These are phyloP conservation scores for Lasiosphaeria ovina DNA, from an alignment of 495 filamentous ascomycete species.

Conservation along the genomic window DNA sequence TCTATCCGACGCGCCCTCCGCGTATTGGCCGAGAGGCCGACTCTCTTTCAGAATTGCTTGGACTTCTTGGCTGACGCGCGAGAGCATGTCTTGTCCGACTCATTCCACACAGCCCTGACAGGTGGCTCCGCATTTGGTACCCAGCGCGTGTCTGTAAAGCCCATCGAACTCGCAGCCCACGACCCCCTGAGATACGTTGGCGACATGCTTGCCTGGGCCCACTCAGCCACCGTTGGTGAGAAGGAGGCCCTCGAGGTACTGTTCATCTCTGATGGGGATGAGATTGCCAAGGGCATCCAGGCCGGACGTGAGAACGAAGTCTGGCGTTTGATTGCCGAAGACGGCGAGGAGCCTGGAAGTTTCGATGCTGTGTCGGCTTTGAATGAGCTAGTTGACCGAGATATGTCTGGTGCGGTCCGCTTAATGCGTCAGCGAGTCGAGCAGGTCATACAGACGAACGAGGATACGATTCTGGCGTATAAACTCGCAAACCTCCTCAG, in stretches of 20 bases:
- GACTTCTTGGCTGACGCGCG: constrained; percentile 92
- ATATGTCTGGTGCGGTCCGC: constrained; percentile 73
- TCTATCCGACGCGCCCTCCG: constrained; percentile 81
- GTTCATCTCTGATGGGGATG: constrained; percentile 89
- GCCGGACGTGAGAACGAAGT: constrained; percentile 83
- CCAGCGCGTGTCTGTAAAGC: constrained; percentile 63
- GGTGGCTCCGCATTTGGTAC: constrained; percentile 53
- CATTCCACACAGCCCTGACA: constrained; percentile 88
- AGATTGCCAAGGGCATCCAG: constrained; percentile 81
- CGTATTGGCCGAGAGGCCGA: constrained; percentile 85
- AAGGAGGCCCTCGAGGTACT: constrained; percentile 87
- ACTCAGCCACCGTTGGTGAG: constrained; percentile 91
- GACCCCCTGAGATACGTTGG: constrained; percentile 91
- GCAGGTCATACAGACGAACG: constrained; percentile 87
- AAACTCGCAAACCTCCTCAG: constrained; percentile 82
- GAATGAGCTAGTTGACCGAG: constrained; percentile 83
- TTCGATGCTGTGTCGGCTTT: constrained; percentile 85
- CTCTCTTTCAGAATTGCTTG: constrained; percentile 87
- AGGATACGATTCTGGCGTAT: constrained; percentile 84
- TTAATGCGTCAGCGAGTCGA: constrained; percentile 80
- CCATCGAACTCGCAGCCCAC: constrained; percentile 91
- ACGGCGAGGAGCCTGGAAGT: constrained; percentile 49
- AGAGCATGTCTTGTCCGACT: constrained; percentile 81
- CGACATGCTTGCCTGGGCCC: constrained; percentile 97
- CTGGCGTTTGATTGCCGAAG: constrained; percentile 66